A percentile compares a stretch with the other conserved stretches of the same genome.
These are phyloP conservation scores for Chamaecrista fasciculata DNA, from an alignment of 306 rosid genomes.

Conservation along the genomic window DNA sequence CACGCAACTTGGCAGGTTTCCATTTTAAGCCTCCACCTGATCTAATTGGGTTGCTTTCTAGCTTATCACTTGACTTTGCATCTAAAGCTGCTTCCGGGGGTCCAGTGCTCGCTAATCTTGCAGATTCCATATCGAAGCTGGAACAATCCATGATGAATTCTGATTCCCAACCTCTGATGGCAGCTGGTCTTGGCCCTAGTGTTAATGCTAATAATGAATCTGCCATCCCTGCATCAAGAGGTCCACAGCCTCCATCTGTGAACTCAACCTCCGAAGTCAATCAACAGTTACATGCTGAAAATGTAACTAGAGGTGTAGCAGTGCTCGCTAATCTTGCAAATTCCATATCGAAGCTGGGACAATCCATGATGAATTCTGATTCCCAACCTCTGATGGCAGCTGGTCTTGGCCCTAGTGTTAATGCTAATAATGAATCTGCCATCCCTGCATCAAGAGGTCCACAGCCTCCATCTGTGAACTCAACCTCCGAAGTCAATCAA, in stretches of 20 bases:
- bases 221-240: constrained; percentile 20
- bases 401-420: too few relatives aligned
- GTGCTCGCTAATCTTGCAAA: too few relatives aligned
- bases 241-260: constrained; percentile 19
- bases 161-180: constrained; percentile 33
- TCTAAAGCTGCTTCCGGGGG: constrained; percentile 45
- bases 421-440: constrained; percentile 21
- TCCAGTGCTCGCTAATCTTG: constrained; percentile 44
- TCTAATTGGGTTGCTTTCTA: constrained; percentile 41
- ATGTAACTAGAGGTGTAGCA: constrained; percentile 27
- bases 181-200: constrained; percentile 31
- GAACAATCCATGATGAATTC: constrained; percentile 32
- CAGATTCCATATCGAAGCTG: constrained; percentile 41
- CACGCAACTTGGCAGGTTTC: constrained; percentile 22
- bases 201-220: constrained; percentile 27
- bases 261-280: constrained; percentile 34
- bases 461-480: constrained; percentile 23
- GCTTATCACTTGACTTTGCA: constrained; percentile 37
- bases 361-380: too few relatives aligned
- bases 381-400: too few relatives aligned
- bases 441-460: constrained; percentile 26
- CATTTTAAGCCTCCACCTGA: too few relatives aligned
- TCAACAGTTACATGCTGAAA: constrained; percentile 27
- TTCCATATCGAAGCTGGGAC: too few relatives aligned
- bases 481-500: constrained; percentile 32